These are phyloP conservation scores for Mycena metata DNA, from an alignment of 768 basidiomycete species.

Conservation along the genomic window DNA sequence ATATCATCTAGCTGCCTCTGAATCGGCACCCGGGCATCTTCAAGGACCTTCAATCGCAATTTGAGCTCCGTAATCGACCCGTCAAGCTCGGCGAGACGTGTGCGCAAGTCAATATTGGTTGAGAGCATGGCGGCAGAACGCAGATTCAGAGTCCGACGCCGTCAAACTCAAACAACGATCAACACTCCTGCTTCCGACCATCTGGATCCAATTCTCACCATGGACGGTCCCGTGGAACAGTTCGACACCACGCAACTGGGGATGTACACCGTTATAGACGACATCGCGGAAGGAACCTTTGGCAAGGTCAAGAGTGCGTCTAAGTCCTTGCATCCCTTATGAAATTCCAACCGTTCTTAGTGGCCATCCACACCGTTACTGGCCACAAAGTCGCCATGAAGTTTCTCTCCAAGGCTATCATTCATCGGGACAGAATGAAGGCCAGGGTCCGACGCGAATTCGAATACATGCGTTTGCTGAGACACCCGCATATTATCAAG, in stretches of 20 bases:
- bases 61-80: not conserved
- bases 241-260: slow-evolving; percentile 67
- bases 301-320: slow-evolving; percentile 98
- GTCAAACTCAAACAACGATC: not conserved
- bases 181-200: not conserved
- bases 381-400: slow-evolving; percentile 98
- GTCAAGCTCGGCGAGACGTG: not conserved
- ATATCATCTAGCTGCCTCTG: not conserved
- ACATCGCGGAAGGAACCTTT: slow-evolving; percentile 97
- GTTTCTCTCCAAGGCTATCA: slow-evolving; percentile 94
- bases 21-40: not conserved
- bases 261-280: slow-evolving; percentile 88
- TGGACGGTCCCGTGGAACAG: slow-evolving; percentile 44
- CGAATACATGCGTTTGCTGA: slow-evolving; percentile 94
- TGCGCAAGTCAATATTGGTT: not conserved
- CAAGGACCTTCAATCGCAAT: not conserved
- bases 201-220: slow-evolving; percentile 10
- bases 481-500: slow-evolving; percentile 98
- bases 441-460: slow-evolving; percentile 94
- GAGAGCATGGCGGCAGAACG: too few relatives aligned
- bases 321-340: slow-evolving; percentile 19
- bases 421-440: slow-evolving; percentile 92
- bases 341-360: slow-evolving; percentile 56
- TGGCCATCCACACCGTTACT: slow-evolving; percentile 94
- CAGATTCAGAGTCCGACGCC: too few relatives aligned